phyloP scores from a whole-genome alignment of 2,329 filamentous ascomycete genomes.

The Aspergillus clavatus region DNA sequence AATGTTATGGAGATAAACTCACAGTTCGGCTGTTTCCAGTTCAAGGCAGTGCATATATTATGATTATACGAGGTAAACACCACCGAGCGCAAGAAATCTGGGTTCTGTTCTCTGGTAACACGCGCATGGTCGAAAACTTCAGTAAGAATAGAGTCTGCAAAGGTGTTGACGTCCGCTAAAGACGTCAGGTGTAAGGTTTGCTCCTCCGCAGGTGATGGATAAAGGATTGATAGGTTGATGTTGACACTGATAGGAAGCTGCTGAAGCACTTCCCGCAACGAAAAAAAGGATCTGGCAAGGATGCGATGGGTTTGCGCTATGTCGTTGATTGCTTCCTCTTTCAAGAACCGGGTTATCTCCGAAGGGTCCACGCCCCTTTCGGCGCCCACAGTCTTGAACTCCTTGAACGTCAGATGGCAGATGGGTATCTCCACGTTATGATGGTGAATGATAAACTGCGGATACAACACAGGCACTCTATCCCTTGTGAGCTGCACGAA shows the following conservation, averaged over 20 bases:
- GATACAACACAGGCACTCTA: conserved; percentile 80
- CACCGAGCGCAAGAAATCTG: conserved; percentile 74
- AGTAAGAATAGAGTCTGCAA: conserved; percentile 75
- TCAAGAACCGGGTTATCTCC: conserved; percentile 29
- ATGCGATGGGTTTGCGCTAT: conserved; percentile 65
- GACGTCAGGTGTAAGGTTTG: conserved; percentile 64
- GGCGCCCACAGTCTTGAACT: conserved; percentile 44
- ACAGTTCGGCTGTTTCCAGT: conserved; percentile 99
- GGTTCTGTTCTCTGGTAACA: conserved; percentile 57
- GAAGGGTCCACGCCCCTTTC: conserved; percentile 30
- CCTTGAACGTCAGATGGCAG: conserved; percentile 66
- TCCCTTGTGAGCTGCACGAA: conserved; percentile 91
- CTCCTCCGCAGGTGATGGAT: conserved; percentile 73
- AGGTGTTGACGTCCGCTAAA: conserved; percentile 75
- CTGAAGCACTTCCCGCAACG: conserved; percentile 69
- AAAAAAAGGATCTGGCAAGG: conserved; percentile 71
- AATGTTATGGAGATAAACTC: conserved; percentile 27
- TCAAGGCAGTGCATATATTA: conserved; percentile 84
- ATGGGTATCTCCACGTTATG: conserved; percentile 77
- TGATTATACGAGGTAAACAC: conserved; percentile 93
- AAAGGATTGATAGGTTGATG: conserved; percentile 86
- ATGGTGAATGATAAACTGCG: conserved; percentile 72
- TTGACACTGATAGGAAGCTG: conserved; percentile 75
- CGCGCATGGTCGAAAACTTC: conserved; percentile 91
- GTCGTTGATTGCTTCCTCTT: conserved; percentile 32